Conservation (phyloP, 208 protist species). For the Trypanosoma avium region DNA sequence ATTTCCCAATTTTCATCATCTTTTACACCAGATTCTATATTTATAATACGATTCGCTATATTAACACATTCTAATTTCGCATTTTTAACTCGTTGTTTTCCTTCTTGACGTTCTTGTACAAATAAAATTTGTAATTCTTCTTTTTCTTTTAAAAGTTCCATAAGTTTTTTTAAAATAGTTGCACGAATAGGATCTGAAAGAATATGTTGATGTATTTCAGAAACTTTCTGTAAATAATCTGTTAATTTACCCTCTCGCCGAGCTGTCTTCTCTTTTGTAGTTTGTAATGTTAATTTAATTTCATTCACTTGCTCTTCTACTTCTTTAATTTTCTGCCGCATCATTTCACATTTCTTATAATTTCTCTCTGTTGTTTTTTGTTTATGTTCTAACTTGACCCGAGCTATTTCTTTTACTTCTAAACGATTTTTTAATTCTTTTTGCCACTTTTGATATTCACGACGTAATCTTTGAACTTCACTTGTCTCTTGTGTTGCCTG, state of each 20-base stretch:
- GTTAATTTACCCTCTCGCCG: background rate
- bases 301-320: background rate
- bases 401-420: background rate
- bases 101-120: background rate
- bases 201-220: background rate
- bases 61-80: background rate
- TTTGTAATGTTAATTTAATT: background rate
- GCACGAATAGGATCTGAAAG: background rate
- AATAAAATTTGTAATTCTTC: background rate
- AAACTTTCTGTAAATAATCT: background rate
- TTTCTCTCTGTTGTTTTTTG: background rate
- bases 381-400: background rate
- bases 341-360: background rate
- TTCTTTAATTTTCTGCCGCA: background rate
- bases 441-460: background rate
- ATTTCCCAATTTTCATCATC: no score
- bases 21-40: background rate
- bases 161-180: background rate
- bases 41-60: background rate
- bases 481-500: background rate
- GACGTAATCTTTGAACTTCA: background rate
- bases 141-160: background rate
- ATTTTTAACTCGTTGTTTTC: background rate
- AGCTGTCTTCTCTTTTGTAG: background rate
- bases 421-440: background rate